Conservation (phyloP, 345 rosid species). For the Capsella bursapastoris region DNA sequence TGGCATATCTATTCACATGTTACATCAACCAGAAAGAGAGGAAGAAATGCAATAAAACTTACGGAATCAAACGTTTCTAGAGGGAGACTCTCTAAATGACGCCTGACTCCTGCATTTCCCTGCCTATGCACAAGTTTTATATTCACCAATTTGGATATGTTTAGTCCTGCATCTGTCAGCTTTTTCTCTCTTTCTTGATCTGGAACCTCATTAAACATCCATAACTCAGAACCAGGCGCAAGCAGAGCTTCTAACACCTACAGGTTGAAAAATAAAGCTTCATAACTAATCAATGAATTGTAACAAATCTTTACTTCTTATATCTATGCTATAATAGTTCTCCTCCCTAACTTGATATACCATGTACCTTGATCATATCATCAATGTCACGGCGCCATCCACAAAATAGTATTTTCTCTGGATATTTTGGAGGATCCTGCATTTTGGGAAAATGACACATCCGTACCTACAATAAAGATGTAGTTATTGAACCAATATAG, state of each 20-base stretch:
- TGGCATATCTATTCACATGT: not conserved
- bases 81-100: slow-evolving; percentile 86
- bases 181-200: slow-evolving; percentile 82
- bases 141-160: slow-evolving; percentile 58
- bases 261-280: not conserved
- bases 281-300: not conserved
- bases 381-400: slow-evolving; percentile 98
- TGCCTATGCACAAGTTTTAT: slow-evolving; percentile 79
- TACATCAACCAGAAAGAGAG: not conserved
- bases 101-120: slow-evolving; percentile 85
- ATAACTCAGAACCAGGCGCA: slow-evolving; percentile 89
- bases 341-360: not conserved
- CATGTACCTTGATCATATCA: slow-evolving; percentile 89
- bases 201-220: slow-evolving; percentile 95
- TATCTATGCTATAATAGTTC: not conserved
- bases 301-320: not conserved
- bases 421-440: slow-evolving; percentile 83
- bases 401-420: slow-evolving; percentile 87
- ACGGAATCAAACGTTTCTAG: slow-evolving; percentile 95
- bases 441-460: slow-evolving; percentile 60
- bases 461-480: slow-evolving; percentile 53
- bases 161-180: slow-evolving; percentile 78
- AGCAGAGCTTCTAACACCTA: slow-evolving; percentile 91
- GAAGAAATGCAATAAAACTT: slow-evolving; percentile 46
- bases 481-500: slow-evolving; percentile 15